Evolutionary conservation across 805 yeast genomes (phyloP), one percentile per base, ranked within the genome.

Genomic region (Cyberlindnera suaveolens): DNA sequence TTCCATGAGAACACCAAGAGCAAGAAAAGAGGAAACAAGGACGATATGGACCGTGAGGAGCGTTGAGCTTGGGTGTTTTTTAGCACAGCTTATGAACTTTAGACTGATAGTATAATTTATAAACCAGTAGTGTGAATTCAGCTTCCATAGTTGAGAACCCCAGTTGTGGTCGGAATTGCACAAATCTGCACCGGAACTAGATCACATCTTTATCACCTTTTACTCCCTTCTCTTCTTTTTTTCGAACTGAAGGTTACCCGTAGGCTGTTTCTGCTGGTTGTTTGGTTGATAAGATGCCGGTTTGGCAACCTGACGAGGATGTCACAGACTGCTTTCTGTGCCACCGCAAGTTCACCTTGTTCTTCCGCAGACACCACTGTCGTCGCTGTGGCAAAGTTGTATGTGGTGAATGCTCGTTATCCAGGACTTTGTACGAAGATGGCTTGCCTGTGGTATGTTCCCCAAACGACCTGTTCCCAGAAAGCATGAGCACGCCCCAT

Each of bases 301-400:
- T 53, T 10, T 87, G 96, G 96, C 89, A 87, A 63, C 72, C 77
- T 3, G 95, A 88, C 59, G 66, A 63, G 5, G 76, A 66, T 1
- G 82, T 66, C 2, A 18, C 49, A 0, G 55, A 54, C 3, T 87
- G 96, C 56, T 69, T 70, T 17, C 53, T 78, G 4, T 87, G 96
- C 60, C 56, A 58, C 27, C 47, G 58, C 1, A 42, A 50, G 33
- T 87, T 80, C 64, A 68, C 80, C 3, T 62, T 85, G 44, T 79
- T 83, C 60, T 75, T 68, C 57, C 71, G 96, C 44, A 72, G 89
- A 43, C 96, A 87, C 63, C 96, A 87, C 60, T 87, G 96, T 61
- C 70, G 93, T 41, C 70, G 66, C 45, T 87, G 96, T 64, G 96
- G 96, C 3, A 68, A 78, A 30, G 82, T 88, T 1, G 85, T 82